Evolutionary conservation across 331 rosid species (phyloP).

Genomic region (Cydonia oblonga): DNA sequence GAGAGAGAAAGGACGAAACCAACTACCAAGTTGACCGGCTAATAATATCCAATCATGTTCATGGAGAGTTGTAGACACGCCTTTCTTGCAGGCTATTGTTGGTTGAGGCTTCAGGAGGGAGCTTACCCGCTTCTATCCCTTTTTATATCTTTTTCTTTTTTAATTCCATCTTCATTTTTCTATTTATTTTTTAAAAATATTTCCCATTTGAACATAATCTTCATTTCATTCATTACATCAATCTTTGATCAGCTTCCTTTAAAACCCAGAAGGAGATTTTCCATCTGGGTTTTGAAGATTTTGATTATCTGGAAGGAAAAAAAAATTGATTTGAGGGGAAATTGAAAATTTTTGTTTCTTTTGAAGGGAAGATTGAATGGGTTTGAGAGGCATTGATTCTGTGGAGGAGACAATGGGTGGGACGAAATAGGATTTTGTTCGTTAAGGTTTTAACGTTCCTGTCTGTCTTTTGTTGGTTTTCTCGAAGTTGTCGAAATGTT

Average conservation of each 20-base stretch:
- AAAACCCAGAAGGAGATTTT: constrained; percentile 9
- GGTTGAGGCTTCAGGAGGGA: constrained; percentile 10
- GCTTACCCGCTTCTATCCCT: constrained; percentile 4
- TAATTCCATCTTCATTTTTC: too few species aligned
- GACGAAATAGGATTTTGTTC: background rate
- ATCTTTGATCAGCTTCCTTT: background rate
- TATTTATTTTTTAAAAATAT: background rate
- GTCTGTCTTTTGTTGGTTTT: constrained; percentile 25
- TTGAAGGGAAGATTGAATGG: background rate
- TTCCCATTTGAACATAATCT: background rate
- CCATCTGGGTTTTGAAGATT: constrained; percentile 14
- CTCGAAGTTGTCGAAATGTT: constrained; percentile 35
- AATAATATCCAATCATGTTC: constrained; percentile 36
- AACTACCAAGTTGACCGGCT: constrained; percentile 51
- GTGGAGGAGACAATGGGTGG: background rate
- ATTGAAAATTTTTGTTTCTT: background rate
- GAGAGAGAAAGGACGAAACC: constrained; percentile 24
- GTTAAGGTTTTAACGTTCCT: constrained; percentile 12
- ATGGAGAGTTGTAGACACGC: constrained; percentile 28
- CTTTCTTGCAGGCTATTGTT: constrained; percentile 20
- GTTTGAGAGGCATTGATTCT: background rate
- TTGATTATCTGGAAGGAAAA: background rate
- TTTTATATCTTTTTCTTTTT: background rate
- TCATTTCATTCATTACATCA: background rate
- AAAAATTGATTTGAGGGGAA: background rate